These are phyloP conservation scores for Macrophomina pseudophaseolina DNA, from an alignment of 2,329 filamentous ascomycete genomes.

Conservation along the genomic window DNA sequence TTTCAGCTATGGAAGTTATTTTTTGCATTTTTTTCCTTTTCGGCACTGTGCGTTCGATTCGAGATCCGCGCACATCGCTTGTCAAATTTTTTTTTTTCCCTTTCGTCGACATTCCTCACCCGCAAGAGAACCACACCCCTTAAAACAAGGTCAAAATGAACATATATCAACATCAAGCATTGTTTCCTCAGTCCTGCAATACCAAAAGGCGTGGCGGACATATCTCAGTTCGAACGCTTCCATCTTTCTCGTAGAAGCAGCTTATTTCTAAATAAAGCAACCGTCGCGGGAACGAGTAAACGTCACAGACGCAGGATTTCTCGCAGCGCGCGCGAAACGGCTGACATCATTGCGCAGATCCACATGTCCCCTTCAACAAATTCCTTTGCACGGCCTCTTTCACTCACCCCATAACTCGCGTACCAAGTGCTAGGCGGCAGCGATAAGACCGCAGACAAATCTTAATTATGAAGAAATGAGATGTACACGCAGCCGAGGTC, in stretches of 20 bases:
- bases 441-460: no score
- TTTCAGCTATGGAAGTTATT: conserved; percentile 21
- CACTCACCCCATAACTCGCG: not conserved
- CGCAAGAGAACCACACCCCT: no score
- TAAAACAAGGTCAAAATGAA: no score
- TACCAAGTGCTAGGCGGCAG: not conserved
- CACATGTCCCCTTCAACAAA: not conserved
- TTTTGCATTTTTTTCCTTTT: no score
- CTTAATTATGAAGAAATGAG: not conserved
- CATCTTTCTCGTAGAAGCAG: not conserved
- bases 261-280: not conserved
- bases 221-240: not conserved
- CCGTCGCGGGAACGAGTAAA: not conserved
- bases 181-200: no score
- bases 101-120: no score
- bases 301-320: not conserved
- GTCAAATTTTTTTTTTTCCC: not conserved
- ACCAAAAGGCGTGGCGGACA: no score
- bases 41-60: conserved; percentile 9
- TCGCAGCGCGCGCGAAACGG: not conserved
- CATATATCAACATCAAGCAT: no score
- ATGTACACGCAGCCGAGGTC: not conserved
- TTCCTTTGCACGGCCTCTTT: no score
- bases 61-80: not conserved
- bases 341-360: conserved; percentile 3